These are phyloP conservation scores for Penicillium antarcticum DNA, from an alignment of 495 filamentous ascomycete species.

Conservation along the genomic window DNA sequence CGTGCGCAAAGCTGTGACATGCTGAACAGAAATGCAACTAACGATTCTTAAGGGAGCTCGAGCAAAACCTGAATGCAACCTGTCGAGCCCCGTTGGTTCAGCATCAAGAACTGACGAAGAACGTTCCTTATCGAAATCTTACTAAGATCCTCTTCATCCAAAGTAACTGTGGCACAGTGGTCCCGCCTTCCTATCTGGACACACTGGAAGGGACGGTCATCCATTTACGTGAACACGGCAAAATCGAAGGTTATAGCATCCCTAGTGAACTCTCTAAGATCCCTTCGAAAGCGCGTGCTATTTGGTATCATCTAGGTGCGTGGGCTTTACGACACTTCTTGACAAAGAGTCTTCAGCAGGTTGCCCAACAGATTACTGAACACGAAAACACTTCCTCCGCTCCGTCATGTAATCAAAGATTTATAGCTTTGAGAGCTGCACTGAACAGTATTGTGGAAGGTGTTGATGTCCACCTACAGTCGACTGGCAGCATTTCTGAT, in stretches of 20 bases:
- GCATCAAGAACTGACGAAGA: background rate
- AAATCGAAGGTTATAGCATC: background rate
- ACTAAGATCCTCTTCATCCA: slow-evolving; percentile 1
- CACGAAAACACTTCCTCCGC: background rate
- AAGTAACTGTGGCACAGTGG: background rate
- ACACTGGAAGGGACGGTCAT: background rate
- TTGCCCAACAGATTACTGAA: too few species aligned
- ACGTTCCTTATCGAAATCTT: background rate
- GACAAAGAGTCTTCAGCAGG: background rate
- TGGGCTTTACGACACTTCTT: background rate
- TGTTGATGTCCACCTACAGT: background rate
- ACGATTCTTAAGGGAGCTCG: slow-evolving; percentile 5
- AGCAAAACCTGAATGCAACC: slow-evolving; percentile 1
- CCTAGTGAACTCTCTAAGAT: background rate
- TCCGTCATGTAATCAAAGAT: background rate
- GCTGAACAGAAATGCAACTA: too few species aligned
- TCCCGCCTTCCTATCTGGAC: background rate
- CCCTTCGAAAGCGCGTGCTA: slow-evolving; percentile 7
- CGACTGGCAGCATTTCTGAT: background rate
- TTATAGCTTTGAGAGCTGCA: background rate
- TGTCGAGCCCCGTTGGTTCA: slow-evolving; percentile 1
- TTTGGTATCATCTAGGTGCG: slow-evolving; percentile 4
- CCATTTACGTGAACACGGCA: background rate
- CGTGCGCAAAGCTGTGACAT: too few species aligned
- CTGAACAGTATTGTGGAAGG: background rate